Evolutionary conservation across 257 asterid genomes (phyloP).

Genomic region (Petrea volubilis): DNA sequence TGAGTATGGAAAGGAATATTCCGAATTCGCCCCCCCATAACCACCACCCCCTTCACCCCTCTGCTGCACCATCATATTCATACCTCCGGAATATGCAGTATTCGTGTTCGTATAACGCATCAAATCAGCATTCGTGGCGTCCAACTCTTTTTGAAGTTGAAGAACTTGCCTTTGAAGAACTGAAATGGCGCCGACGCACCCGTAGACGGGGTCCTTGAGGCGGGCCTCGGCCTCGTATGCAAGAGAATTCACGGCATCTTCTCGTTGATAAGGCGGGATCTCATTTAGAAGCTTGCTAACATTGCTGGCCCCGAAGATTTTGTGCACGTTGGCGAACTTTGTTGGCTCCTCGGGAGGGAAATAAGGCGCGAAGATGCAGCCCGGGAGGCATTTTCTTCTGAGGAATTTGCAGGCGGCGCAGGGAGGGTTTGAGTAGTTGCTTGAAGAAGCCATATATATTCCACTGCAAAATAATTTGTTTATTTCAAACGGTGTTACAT

Average conservation of each 20-base stretch:
- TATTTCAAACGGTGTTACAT: no score
- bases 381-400: constrained; percentile 67
- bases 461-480: constrained; percentile 24
- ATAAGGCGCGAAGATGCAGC: constrained; percentile 72
- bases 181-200: constrained; percentile 85
- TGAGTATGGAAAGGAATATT: constrained; percentile 23
- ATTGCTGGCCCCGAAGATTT: constrained; percentile 85
- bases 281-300: constrained; percentile 81
- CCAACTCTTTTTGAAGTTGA: constrained; percentile 75
- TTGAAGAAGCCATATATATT: constrained; percentile 40
- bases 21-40: constrained; percentile 31
- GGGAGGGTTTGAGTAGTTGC: constrained; percentile 65
- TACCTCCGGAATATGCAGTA: background rate
- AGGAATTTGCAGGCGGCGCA: constrained; percentile 92
- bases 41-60: background rate
- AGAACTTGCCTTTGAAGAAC: constrained; percentile 72
- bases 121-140: constrained; percentile 72
- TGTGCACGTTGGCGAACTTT: constrained; percentile 78
- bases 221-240: constrained; percentile 93
- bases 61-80: constrained; percentile 5
- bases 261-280: constrained; percentile 72
- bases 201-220: constrained; percentile 77
- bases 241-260: constrained; percentile 82
- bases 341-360: constrained; percentile 88
- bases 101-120: constrained; percentile 46